Evolutionary conservation across 495 filamentous ascomycete species (phyloP).

Genomic region (Pyrenula aspistea): DNA sequence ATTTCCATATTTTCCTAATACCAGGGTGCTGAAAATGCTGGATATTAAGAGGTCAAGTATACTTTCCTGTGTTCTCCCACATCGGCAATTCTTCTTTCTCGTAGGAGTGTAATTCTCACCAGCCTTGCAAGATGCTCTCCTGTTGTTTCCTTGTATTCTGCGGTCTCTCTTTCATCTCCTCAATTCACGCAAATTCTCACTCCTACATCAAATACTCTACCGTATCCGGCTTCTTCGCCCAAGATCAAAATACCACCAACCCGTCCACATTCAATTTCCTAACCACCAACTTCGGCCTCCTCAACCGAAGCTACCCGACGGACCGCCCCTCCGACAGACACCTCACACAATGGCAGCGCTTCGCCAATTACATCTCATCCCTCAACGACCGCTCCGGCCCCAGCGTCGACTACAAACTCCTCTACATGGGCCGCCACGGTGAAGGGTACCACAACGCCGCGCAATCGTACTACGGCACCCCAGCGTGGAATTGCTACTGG

Average conservation of each 20-base stretch:
- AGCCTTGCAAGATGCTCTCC: background rate
- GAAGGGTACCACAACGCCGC: conserved; percentile 60
- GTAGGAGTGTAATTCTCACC: no score
- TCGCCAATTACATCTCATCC: conserved; percentile 40
- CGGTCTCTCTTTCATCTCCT: background rate
- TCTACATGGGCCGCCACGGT: conserved; percentile 60
- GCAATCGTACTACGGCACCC: conserved; percentile 52
- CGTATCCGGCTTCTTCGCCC: conserved; percentile 57
- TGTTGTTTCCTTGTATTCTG: background rate
- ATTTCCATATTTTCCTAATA: background rate
- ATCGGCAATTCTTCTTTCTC: background rate
- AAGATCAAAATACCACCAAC: conserved; percentile 54
- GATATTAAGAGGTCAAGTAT: background rate
- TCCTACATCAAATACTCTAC: conserved; percentile 45
- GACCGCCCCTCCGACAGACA: conserved; percentile 19
- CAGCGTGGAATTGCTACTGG: conserved; percentile 69
- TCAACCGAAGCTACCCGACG: conserved; percentile 42
- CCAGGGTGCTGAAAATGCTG: background rate
- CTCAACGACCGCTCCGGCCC: conserved; percentile 37
- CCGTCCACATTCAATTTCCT: conserved; percentile 56
- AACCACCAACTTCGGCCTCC: conserved; percentile 53
- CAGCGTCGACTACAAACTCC: conserved; percentile 50
- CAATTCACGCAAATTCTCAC: background rate
- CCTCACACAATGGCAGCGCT: conserved; percentile 55
- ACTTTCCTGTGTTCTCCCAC: background rate